These are phyloP conservation scores for Colletotrichum musicola DNA, from an alignment of 2,329 filamentous ascomycete genomes.

Conservation along the genomic window DNA sequence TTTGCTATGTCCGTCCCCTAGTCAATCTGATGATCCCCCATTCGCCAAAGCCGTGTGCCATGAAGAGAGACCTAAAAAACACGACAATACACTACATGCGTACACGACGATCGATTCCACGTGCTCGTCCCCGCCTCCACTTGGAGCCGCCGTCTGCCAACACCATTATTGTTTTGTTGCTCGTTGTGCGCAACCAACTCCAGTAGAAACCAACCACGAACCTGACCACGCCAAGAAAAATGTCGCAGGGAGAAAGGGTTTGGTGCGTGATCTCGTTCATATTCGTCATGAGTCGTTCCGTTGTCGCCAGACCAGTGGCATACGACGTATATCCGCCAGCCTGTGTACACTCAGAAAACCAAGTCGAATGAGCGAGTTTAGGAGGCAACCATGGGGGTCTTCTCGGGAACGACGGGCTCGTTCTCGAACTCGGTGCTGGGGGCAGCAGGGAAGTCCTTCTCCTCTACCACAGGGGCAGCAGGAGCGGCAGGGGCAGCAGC, in stretches of 20 bases:
- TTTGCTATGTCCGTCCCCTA: conserved; percentile 31
- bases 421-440: conserved; percentile 37
- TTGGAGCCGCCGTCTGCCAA: conserved; percentile 15
- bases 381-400: conserved; percentile 43
- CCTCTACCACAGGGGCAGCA: conserved; percentile 39
- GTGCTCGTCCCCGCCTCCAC: conserved; percentile 23
- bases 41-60: conserved; percentile 39
- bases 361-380: conserved; percentile 34
- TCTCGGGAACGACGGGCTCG: conserved; percentile 45
- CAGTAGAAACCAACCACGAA: conserved; percentile 30
- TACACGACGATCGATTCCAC: conserved; percentile 36
- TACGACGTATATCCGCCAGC: conserved; percentile 18
- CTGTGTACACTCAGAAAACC: conserved; percentile 37
- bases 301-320: conserved; percentile 37
- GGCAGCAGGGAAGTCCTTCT: conserved; percentile 42
- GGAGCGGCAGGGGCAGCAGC: conserved; percentile 36
- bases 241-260: conserved; percentile 28
- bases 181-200: conserved; percentile 35
- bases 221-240: conserved; percentile 29
- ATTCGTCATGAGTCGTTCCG: conserved; percentile 39
- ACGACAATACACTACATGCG: conserved; percentile 39
- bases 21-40: conserved; percentile 40
- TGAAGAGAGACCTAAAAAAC: conserved; percentile 38
- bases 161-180: conserved; percentile 38
- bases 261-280: conserved; percentile 32